Evolutionary conservation across 345 rosid genomes (phyloP).

Genomic region (Arabidopsis suecica): DNA sequence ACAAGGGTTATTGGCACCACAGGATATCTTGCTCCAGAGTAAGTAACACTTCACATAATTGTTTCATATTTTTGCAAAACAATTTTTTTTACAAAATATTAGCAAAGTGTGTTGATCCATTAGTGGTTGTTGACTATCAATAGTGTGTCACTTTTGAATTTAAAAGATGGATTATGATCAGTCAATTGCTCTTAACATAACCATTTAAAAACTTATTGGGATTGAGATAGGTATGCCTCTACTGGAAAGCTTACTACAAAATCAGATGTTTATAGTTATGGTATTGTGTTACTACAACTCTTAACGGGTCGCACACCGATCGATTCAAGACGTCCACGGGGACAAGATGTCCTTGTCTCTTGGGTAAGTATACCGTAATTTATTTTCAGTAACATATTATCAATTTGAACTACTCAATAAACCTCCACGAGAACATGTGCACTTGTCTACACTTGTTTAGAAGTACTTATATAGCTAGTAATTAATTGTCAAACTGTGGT

Average conservation of each 20-base stretch:
- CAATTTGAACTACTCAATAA: not conserved
- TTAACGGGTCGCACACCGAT: conserved; percentile 84
- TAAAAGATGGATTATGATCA: not conserved
- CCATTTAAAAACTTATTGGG: not conserved
- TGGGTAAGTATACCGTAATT: conserved; percentile 62
- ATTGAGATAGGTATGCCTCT: conserved; percentile 65
- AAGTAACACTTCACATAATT: conserved; percentile 46
- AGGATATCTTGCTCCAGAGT: conserved; percentile 93
- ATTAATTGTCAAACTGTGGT: not conserved
- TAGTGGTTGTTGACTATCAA: not conserved
- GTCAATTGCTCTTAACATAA: not conserved
- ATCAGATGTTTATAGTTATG: conserved; percentile 92
- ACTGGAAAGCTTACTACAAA: conserved; percentile 91
- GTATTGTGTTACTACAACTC: conserved; percentile 80
- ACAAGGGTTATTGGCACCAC: conserved; percentile 74
- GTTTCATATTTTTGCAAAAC: not conserved
- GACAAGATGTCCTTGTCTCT: conserved; percentile 86
- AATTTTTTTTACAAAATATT: too few relatives aligned
- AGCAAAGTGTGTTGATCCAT: too few relatives aligned
- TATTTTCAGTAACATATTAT: not conserved
- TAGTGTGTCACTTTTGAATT: not conserved
- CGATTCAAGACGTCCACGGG: conserved; percentile 67
- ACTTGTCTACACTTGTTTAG: not conserved
- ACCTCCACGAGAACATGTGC: not conserved
- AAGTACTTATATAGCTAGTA: not conserved